Evolutionary conservation across 2,329 filamentous ascomycete genomes (phyloP), one percentile per base, ranked within the genome.

Genomic region (Thielaviopsis ethacetica): DNA sequence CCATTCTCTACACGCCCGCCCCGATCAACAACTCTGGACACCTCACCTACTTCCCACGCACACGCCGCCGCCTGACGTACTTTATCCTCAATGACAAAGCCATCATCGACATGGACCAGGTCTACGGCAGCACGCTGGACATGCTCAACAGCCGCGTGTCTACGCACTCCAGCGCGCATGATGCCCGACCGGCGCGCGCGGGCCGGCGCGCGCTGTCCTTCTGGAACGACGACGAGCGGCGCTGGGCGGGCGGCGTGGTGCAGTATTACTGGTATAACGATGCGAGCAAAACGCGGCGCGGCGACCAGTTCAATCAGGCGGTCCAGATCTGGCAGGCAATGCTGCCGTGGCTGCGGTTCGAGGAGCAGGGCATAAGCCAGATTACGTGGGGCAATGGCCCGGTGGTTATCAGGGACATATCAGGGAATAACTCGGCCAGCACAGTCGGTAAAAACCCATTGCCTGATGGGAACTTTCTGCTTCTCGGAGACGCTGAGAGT

Each of bases 71-170:
- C 12, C 56, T 61, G 26, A 50, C 61, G 6, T 62, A 58, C 30
- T 60, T 61, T 13, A 30, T 53, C 19, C 56, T 53, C 13, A 7
- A 53, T 19, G 59, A 52, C 30, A 44, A 41, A 17, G 56, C 59
- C 47, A 57, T 62, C 22, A 61, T 62, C n/a, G 54, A 62, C n/a
- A 56, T 56, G 27, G 61, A 62, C 30, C 41, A 58, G 22, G 47
- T 62, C 52, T 62, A 56, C 26, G 61, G 59, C 34, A 58, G 44
- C n/a, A 44, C 44, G 15, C 38, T 49, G 15, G 49, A 59, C 15
- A 30, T 62, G 19, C 34, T 61, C 44, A 47, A 49, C 17, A 34
- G 24, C 53, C 21, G 24, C 27, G 13, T 24, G 7, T 41, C 24
- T 22, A 22, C 22, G 5, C 38, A 13, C 26, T 21, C 17, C 44